A percentile compares a stretch with the other conserved stretches of the same genome.
Evolutionary conservation across 2,329 filamentous ascomycete species (phyloP).

Genomic region (Xylaria sp.): DNA sequence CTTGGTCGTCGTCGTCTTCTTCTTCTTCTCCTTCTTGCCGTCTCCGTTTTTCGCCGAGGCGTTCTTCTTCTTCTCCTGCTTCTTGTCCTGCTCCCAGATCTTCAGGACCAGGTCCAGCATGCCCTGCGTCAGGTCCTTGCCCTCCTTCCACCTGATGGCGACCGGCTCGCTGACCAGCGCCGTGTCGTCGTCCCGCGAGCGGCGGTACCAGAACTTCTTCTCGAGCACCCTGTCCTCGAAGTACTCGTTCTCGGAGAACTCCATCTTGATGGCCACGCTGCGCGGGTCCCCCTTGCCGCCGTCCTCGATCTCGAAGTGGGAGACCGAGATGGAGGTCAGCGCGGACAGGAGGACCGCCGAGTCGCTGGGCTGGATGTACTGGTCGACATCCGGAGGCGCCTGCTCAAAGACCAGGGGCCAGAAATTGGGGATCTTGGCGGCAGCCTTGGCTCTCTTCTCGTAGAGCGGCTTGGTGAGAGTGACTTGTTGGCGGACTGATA

Average conservation of each 20-base stretch:
- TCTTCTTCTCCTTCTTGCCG: conserved; percentile 40
- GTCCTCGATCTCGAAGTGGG: conserved; percentile 75
- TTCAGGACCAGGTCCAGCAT: conserved; percentile 73
- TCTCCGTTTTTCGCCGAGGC: conserved; percentile 40
- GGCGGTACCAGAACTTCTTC: conserved; percentile 91
- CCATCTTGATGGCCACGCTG: conserved; percentile 75
- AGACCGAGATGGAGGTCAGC: conserved; percentile 71
- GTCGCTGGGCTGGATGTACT: conserved; percentile 83
- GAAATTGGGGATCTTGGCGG: conserved; percentile 80
- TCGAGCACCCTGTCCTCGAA: conserved; percentile 78
- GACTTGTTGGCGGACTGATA: conserved; percentile 72
- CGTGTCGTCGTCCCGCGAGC: conserved; percentile 66
- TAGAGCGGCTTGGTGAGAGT: conserved; percentile 71
- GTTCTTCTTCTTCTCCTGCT: conserved; percentile 48
- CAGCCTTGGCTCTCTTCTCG: conserved; percentile 70
- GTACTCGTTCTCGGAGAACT: conserved; percentile 79
- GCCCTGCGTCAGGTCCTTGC: conserved; percentile 81
- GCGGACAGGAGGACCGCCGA: conserved; percentile 69
- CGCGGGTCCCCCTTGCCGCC: conserved; percentile 73
- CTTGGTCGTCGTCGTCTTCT: conserved; percentile 45
- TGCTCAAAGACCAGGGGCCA: conserved; percentile 94
- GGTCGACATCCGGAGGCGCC: conserved; percentile 82
- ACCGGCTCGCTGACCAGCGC: conserved; percentile 89
- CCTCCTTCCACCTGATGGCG: conserved; percentile 83
- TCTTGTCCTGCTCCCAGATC: conserved; percentile 65